Evolutionary conservation across 176 grass and related monocot species (phyloP), one percentile per base, ranked within the genome.

Genomic region (Leersia perrieri): DNA sequence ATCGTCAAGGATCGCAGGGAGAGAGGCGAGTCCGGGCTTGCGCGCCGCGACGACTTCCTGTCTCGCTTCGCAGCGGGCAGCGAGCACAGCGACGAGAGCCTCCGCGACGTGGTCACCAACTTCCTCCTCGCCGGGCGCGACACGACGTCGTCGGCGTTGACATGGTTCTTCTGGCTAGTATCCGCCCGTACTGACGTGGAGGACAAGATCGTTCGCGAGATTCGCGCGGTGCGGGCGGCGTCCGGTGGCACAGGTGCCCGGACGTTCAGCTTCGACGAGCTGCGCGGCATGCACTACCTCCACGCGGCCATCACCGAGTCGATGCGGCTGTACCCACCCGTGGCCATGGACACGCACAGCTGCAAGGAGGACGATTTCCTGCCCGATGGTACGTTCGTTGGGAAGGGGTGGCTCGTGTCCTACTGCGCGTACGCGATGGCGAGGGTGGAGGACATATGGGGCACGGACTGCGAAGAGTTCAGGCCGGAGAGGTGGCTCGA

Each of bases 91-190:
- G 70, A 91, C 2, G 81, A 89, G 79, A 84, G 63, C 84, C 83
- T 97, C 41, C 80, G 86, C 12, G 83, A 93, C 53, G 80, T 91
- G 8, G 84, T 97, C 13, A 87, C 83, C 66, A 93, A 85, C 82
- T 91, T 97, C 86, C 51, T 97, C 64, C 18, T 89, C 4, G 91
- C 91, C 14, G 84, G 94, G 22, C 86, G 90, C 32, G 94, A 93
- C 75, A 93, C 90, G 22, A 97, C 94, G 30, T 92, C 94, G 1
- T 89, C 90, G 1, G 94, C 90, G 10, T 72, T 93, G 25, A 70
- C 94, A 36, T 93, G 94, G 90, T 97, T 97, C 88, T 91, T 97
- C 78, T 97, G 94, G 94, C 28, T 93, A 7, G 27, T 91, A 11
- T 93, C 84, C 14, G 32, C 68, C 16, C 66, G 73, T 2, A 83